Evolutionary conservation across 495 filamentous ascomycete genomes (phyloP), one percentile per base, ranked within the genome.

Genomic region (Hypoxylon fragiforme): DNA sequence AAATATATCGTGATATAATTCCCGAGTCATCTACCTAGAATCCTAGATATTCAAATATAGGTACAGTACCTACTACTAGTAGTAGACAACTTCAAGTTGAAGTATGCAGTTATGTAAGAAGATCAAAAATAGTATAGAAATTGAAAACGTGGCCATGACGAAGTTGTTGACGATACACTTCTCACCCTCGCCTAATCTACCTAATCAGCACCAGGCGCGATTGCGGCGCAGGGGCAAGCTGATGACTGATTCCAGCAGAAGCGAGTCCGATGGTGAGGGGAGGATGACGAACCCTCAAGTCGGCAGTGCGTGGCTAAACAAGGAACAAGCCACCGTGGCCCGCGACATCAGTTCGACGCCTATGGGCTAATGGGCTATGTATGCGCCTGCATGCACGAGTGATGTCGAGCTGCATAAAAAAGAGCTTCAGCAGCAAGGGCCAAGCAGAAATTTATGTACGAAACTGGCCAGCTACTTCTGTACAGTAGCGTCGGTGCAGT

Each of bases 301-400:
- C 51, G 52, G 52, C 44, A 57, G 47, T 53, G 55, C 58, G 58
- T 62, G 58, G 58, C 58, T 62, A 62, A 52, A 62, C 42, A 62
- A 44, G 58, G 58, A 57, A 62, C 58, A 62, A 62, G 58, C 58
- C 58, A 62, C 58, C 32, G 47, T 56, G 18, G 57, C 58, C 52
- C 43, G 51, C 60, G 44, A 45, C 34, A n/a, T 14, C 13, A 13
- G 8, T 5, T 18, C 8, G 5, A 18, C 34, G 24, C 21, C n/a
- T 22, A 47, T 31, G 24, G 11, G 16, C 16, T n/a, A 32, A 9
- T n/a, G n/a, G n/a, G n/a, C n/a, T 31, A 35, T 28, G 13, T 21
- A 38, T 41, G 26, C 44, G 41, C n/a, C n/a, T n/a, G n/a, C 36
- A 57, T 62, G 59, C 54, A 57, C 9, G 16, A 39, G 36, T 59